A percentile compares a stretch with the other conserved stretches of the same genome.
Evolutionary conservation across 2,329 filamentous ascomycete species (phyloP).

Genomic region (Chaetomiaceae sp.): DNA sequence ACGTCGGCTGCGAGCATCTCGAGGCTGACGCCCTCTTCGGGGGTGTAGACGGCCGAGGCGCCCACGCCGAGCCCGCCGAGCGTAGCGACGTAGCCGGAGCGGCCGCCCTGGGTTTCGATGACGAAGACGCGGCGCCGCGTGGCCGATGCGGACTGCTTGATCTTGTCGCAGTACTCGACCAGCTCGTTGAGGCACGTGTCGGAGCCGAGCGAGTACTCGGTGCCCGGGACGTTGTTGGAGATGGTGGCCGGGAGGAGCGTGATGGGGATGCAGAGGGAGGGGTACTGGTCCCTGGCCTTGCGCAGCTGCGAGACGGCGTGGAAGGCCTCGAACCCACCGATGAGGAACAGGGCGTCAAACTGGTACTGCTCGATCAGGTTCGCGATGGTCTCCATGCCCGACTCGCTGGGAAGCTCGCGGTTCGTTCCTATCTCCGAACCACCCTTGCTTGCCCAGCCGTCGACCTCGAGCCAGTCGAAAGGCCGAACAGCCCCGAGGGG

Average conservation of each 20-base stretch:
- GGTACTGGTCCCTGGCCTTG: conserved; percentile 71
- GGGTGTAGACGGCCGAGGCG: conserved; percentile 89
- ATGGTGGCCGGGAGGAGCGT: conserved; percentile 91
- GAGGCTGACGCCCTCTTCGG: conserved; percentile 90
- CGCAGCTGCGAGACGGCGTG: conserved; percentile 85
- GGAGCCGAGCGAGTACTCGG: conserved; percentile 93
- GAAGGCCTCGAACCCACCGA: conserved; percentile 96
- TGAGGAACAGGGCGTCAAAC: conserved; percentile 85
- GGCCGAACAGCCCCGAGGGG: conserved; percentile 78
- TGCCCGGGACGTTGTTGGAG: conserved; percentile 96
- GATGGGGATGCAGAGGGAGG: conserved; percentile 89
- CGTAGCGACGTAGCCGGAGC: conserved; percentile 89
- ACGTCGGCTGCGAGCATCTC: conserved; percentile 92
- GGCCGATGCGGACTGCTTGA: conserved; percentile 93
- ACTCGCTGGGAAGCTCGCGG: conserved; percentile 81
- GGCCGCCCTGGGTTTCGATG: conserved; percentile 94
- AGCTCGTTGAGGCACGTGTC: conserved; percentile 96
- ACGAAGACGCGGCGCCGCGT: conserved; percentile 93
- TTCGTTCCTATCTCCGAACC: conserved; percentile 98
- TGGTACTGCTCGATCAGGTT: conserved; percentile 79
- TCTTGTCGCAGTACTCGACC: conserved; percentile 92
- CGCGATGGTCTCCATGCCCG: conserved; percentile 77
- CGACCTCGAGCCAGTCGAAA: conserved; percentile 89
- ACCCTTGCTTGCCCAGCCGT: conserved; percentile 92
- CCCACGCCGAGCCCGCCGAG: conserved; percentile 88